phyloP scores from a whole-genome alignment of 305 asterid genomes.

The Rubia tinctorum region DNA sequence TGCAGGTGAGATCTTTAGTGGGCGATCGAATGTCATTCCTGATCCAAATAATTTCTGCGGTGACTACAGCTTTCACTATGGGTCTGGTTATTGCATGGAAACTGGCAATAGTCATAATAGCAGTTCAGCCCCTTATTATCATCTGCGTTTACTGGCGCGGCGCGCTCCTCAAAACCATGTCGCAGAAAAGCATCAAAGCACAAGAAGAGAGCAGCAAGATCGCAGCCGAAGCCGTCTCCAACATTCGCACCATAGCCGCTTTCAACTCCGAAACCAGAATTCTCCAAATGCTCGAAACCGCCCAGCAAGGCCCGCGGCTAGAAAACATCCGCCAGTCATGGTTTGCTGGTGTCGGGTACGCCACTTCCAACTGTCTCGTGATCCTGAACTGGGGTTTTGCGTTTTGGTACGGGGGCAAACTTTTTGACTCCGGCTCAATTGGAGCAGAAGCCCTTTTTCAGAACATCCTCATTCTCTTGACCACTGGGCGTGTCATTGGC shows the following conservation, averaged over 20 bases:
- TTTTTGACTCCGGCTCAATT: too few relatives aligned
- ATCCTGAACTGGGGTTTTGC: too few relatives aligned
- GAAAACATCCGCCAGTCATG: not conserved
- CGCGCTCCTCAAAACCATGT: slow-evolving; percentile 74
- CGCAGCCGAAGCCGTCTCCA: slow-evolving; percentile 91
- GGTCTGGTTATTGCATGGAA: slow-evolving; percentile 80
- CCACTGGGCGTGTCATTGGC: too few relatives aligned
- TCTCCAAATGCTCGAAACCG: slow-evolving; percentile 67
- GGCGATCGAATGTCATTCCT: slow-evolving; percentile 86
- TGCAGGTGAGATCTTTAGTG: slow-evolving; percentile 88
- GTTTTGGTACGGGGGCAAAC: too few relatives aligned
- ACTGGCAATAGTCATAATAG: slow-evolving; percentile 83
- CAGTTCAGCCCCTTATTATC: slow-evolving; percentile 77
- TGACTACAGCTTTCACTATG: slow-evolving; percentile 72
- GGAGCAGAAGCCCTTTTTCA: too few relatives aligned
- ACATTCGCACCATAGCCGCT: slow-evolving; percentile 74
- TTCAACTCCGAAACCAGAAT: slow-evolving; percentile 77
- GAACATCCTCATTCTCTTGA: too few relatives aligned
- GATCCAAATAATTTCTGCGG: slow-evolving; percentile 73
- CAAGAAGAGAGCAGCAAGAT: slow-evolving; percentile 87
- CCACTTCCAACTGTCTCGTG: too few relatives aligned
- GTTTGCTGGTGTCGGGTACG: not conserved
- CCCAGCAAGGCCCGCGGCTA: slow-evolving; percentile 61
- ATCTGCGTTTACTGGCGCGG: slow-evolving; percentile 63
- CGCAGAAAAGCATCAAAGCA: slow-evolving; percentile 63